phyloP scores from a whole-genome alignment of 2,329 filamentous ascomycete species.

The Ophiostoma populinum region DNA sequence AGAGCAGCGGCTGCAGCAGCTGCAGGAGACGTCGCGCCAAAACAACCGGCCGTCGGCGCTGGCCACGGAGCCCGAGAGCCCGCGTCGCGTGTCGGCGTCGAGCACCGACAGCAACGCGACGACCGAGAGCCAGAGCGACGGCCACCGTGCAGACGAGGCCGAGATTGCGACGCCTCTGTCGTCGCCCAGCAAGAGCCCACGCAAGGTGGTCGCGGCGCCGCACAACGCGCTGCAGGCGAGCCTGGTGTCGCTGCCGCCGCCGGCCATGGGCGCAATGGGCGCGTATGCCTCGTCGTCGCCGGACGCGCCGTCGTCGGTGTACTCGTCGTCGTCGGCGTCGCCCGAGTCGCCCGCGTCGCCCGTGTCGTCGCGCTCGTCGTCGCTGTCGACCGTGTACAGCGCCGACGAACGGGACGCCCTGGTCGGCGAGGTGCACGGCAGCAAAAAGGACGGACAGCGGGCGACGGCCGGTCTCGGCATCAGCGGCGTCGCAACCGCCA shows the following conservation, averaged over 20 bases:
- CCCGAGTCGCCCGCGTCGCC: conserved; percentile 7
- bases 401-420: conserved; percentile 30
- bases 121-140: conserved; percentile 8
- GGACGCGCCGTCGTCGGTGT: not conserved
- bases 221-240: not conserved
- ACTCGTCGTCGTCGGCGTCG: conserved; percentile 1
- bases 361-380: conserved; percentile 21
- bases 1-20: conserved; percentile 26
- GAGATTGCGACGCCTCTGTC: conserved; percentile 9
- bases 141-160: too few relatives aligned
- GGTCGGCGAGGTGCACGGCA: conserved; percentile 1
- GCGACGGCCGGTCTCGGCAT: conserved; percentile 4
- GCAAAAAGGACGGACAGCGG: too few relatives aligned
- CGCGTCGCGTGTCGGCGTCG: conserved; percentile 7
- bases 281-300: too few relatives aligned
- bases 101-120: conserved; percentile 9
- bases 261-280: too few relatives aligned
- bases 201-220: not conserved
- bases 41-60: not conserved
- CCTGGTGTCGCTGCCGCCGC: not conserved
- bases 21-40: conserved; percentile 1
- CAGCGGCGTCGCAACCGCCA: not conserved
- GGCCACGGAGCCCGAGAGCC: not conserved
- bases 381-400: conserved; percentile 39
- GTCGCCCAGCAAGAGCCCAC: conserved; percentile 9